phyloP scores from a whole-genome alignment of 768 basidiomycete species.

The Hericium coralloides region DNA sequence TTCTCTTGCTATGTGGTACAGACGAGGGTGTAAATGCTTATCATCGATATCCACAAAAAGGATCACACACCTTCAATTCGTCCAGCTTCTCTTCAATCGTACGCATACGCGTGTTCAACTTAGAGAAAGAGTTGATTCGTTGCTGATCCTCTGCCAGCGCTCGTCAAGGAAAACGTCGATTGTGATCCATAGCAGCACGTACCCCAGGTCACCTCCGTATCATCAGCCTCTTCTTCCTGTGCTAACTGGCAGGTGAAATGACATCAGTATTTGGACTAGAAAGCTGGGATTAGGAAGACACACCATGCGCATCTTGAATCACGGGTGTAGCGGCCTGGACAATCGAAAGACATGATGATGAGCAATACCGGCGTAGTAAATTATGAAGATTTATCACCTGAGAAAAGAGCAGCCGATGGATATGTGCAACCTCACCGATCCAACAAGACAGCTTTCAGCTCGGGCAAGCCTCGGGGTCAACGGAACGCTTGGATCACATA shows the following conservation, averaged over 20 bases:
- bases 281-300: conserved; percentile 7
- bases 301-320: conserved; percentile 49
- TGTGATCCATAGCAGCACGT: conserved; percentile 13
- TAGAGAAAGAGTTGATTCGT: conserved; percentile 86
- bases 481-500: too few relatives aligned
- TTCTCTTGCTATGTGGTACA: conserved; percentile 67
- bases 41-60: background rate
- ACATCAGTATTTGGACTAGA: background rate
- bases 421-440: too few relatives aligned
- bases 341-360: too few relatives aligned
- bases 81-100: conserved; percentile 65
- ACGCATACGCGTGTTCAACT: conserved; percentile 73
- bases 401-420: too few relatives aligned
- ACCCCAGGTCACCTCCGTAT: conserved; percentile 86
- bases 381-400: too few relatives aligned
- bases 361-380: too few relatives aligned
- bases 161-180: background rate
- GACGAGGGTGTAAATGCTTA: background rate
- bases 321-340: background rate
- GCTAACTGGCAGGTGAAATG: conserved; percentile 41
- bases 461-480: too few relatives aligned
- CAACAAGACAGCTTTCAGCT: too few relatives aligned
- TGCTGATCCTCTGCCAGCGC: conserved; percentile 62
- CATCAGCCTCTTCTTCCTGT: conserved; percentile 69
- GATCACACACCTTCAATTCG: conserved; percentile 54